Conservation (phyloP, 1,284 basidiomycete genomes). For the Schizophyllum amplum region DNA sequence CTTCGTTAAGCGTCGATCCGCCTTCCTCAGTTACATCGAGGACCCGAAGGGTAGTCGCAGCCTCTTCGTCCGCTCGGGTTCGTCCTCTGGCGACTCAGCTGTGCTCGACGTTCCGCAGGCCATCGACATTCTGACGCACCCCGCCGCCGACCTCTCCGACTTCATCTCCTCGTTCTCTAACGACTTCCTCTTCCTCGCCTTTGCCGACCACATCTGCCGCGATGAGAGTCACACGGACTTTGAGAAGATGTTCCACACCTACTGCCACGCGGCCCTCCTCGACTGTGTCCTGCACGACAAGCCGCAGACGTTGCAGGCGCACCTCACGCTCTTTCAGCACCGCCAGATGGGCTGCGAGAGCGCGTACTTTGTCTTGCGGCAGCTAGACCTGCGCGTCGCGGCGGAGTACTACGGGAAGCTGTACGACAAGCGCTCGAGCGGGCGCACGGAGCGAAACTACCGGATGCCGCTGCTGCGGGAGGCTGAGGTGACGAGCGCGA, state of each 20-base stretch:
- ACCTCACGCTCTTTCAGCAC: constrained; percentile 64
- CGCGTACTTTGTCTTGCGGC: constrained; percentile 52
- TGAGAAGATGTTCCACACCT: constrained; percentile 60
- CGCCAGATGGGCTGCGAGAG: constrained; percentile 49
- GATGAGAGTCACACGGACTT: constrained; percentile 44
- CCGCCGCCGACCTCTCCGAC: constrained; percentile 67
- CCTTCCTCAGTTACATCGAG: constrained; percentile 87
- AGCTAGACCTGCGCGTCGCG: constrained; percentile 65
- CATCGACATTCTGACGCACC: constrained; percentile 53
- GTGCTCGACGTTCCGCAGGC: constrained; percentile 76
- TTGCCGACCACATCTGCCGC: constrained; percentile 69
- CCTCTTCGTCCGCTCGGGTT: constrained; percentile 75
- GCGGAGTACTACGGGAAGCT: constrained; percentile 68
- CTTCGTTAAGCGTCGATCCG: constrained; percentile 87
- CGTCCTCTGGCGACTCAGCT: constrained; percentile 67
- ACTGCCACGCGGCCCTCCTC: constrained; percentile 72
- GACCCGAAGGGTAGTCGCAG: constrained; percentile 91
- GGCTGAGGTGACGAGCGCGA: constrained; percentile 53
- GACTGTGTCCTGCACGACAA: constrained; percentile 91
- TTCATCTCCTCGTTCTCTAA: constrained; percentile 83
- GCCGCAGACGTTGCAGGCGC: constrained; percentile 64
- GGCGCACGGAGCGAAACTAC: constrained; percentile 50
- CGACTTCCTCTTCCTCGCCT: constrained; percentile 65
- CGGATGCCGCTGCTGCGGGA: constrained; percentile 62
- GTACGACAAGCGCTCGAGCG: constrained; percentile 64